Evolutionary conservation across 768 basidiomycete genomes (phyloP).

Genomic region (Mycena polygramma): DNA sequence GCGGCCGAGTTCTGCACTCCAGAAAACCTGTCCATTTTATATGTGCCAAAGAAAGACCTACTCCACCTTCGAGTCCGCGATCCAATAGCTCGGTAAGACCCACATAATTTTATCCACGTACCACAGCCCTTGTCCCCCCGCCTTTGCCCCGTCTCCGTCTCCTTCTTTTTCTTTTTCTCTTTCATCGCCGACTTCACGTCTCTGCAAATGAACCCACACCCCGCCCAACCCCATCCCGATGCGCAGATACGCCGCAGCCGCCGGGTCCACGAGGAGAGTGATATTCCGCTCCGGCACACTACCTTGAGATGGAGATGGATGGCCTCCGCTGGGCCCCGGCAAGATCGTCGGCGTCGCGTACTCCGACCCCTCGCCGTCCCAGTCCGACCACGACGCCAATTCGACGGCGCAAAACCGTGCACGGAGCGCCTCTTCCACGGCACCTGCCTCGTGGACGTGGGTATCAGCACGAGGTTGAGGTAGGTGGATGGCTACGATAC

Average conservation of each 20-base stretch:
- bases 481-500: constrained; percentile 59
- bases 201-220: constrained; percentile 75
- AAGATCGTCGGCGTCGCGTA: neutral
- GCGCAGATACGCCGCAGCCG: constrained; percentile 54
- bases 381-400: constrained; percentile 52
- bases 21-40: too few species aligned
- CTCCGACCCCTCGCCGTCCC: constrained; percentile 45
- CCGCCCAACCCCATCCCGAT: constrained; percentile 75
- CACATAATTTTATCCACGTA: constrained; percentile 55
- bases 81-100: constrained; percentile 51
- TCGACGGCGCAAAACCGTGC: constrained; percentile 33
- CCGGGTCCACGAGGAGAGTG: constrained; percentile 63
- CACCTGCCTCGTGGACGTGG: too few species aligned
- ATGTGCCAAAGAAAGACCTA: too few species aligned
- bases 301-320: too few species aligned
- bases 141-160: neutral
- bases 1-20: too few species aligned
- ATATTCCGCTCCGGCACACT: too few species aligned
- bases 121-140: constrained; percentile 48
- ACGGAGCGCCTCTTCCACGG: constrained; percentile 50
- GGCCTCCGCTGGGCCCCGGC: too few species aligned
- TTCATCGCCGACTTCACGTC: neutral
- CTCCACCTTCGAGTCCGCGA: neutral
- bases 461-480: constrained; percentile 39
- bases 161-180: too few species aligned